Conservation (phyloP, 2,329 filamentous ascomycete genomes). For the Sporothrix mexicana region DNA sequence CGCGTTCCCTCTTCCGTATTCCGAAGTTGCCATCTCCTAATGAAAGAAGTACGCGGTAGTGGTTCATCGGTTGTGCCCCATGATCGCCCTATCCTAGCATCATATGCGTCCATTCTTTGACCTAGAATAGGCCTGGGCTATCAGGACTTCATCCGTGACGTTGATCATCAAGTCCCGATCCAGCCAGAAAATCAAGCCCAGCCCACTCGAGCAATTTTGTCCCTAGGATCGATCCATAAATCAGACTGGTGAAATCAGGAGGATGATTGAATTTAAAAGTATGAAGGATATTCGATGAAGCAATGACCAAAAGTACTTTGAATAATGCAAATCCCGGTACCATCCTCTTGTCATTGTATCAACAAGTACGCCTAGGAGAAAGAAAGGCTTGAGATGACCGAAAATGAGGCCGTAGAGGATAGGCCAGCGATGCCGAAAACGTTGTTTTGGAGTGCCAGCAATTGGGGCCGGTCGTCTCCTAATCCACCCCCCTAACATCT, state of each 20-base stretch:
- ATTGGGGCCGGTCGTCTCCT: conserved; percentile 9
- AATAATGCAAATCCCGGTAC: too few relatives aligned
- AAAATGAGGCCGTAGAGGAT: not conserved
- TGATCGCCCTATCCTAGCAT: not conserved
- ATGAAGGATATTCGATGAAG: too few relatives aligned
- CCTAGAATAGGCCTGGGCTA: not conserved
- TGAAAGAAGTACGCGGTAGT: not conserved
- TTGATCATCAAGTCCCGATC: not conserved
- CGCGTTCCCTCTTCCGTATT: conserved; percentile 4
- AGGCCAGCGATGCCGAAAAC: not conserved
- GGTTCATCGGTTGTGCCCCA: not conserved
- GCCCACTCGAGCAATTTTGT: conserved; percentile 1
- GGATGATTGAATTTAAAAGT: not conserved
- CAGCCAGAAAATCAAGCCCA: not conserved
- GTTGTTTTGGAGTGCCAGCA: not conserved
- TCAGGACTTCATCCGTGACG: not conserved
- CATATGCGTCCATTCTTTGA: not conserved
- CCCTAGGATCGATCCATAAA: not conserved
- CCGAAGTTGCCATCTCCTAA: not conserved
- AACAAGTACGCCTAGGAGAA: conserved; percentile 1
- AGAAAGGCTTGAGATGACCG: not conserved
- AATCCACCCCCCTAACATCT: conserved; percentile 3
- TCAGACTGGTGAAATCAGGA: not conserved
- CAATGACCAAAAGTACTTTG: not conserved
- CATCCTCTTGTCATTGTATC: too few relatives aligned